These are phyloP conservation scores for Diaporthe nobilis DNA, from an alignment of 2,329 filamentous ascomycete genomes.

Conservation along the genomic window DNA sequence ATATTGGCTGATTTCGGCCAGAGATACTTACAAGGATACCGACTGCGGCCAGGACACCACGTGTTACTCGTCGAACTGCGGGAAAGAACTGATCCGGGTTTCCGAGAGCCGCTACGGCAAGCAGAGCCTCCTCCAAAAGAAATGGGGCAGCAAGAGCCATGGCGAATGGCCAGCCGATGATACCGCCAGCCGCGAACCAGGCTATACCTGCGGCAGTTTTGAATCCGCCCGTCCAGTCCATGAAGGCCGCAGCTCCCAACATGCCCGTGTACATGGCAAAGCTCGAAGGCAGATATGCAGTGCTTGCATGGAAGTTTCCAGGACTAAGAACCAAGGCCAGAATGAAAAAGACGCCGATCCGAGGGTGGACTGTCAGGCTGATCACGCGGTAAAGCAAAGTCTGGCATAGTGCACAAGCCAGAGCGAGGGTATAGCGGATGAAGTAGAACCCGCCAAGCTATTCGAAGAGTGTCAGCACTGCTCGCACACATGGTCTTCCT, in stretches of 20 bases:
- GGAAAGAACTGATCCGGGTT: conserved; percentile 72
- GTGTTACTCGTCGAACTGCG: conserved; percentile 71
- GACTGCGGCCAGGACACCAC: conserved; percentile 77
- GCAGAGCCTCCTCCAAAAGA: conserved; percentile 78
- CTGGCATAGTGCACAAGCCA: conserved; percentile 85
- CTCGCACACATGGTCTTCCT: background rate
- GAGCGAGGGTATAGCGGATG: conserved; percentile 81
- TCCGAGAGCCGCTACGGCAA: conserved; percentile 66
- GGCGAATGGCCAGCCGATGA: conserved; percentile 96
- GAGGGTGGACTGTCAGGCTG: conserved; percentile 81
- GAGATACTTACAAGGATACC: conserved; percentile 74
- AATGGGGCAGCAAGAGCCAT: conserved; percentile 86
- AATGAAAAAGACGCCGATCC: conserved; percentile 88
- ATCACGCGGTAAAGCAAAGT: conserved; percentile 85
- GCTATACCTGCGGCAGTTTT: conserved; percentile 87
- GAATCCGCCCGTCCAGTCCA: conserved; percentile 87
- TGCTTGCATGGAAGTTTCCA: conserved; percentile 93
- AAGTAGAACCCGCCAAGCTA: conserved; percentile 84
- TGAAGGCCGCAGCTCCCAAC: conserved; percentile 88
- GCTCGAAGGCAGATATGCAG: conserved; percentile 90
- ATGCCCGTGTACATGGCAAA: conserved; percentile 97
- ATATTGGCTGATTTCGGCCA: background rate
- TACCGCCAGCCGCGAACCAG: conserved; percentile 89
- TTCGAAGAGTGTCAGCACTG: conserved; percentile 1
- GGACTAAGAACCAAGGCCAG: conserved; percentile 83